Evolutionary conservation across 2,329 filamentous ascomycete genomes (phyloP), one percentile per base, ranked within the genome.

Genomic region (Tolypocladium capitatum): DNA sequence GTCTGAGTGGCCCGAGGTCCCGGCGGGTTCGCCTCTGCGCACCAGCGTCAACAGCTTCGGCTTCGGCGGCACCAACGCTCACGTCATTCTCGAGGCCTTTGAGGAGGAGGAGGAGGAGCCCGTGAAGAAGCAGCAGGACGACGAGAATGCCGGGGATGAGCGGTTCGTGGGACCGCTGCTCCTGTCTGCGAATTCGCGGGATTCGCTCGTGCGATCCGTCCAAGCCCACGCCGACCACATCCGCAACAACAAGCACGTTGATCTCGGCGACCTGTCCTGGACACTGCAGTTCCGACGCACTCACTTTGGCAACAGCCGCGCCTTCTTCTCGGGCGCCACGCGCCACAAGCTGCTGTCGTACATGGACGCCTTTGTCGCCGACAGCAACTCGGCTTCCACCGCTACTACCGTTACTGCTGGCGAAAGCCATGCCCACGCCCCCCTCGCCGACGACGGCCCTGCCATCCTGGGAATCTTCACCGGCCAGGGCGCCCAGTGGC

Each of bases 1-100:
- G 8, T 48, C 34, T 13, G 48, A 56, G 13, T 61, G 58, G 58
- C 59, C 58, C 5, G 45, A 45, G 18, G 35, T 48, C n/a, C 47
- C 35, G 1, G 31, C 28, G 9, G 30, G 24, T n/a, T 18, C 32
- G 16, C 47, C 47, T 35, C 63, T 69, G 2, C 65, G 71, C 10
- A 68, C 63, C 16, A 68, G 67, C 48, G 62, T 74, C 45, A 74
- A 73, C 56, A 68, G 64, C 36, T 75, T 74, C 51, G 72, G 73
- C 2, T 74, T 69, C 52, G 72, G 72, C 6, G 72, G 72, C 31
- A 71, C 70, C 1, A 73, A 74, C 43, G 66, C 64, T 0, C 72
- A 75, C 48, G 59, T 65, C 6, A 65, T 74, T 18, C 46, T 74
- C 9, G 48, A 52, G 3, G 36, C 21, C 35, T 48, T 33, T 14